Evolutionary conservation across 2,329 filamentous ascomycete species (phyloP), one percentile per base, ranked within the genome.

Genomic region (Chrysoporthe austroafricana): DNA sequence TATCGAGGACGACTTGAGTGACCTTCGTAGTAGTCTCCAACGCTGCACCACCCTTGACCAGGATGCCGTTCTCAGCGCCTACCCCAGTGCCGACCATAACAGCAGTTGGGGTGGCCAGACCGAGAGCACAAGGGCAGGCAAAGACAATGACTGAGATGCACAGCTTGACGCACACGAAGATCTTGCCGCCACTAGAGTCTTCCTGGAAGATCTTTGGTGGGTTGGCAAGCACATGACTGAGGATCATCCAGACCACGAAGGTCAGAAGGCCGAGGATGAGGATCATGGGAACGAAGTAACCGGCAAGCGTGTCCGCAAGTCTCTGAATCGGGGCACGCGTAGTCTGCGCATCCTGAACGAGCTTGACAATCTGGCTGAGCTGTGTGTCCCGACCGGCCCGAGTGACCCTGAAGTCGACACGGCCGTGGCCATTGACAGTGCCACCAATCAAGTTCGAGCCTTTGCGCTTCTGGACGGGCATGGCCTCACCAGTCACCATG

Each of bases 11-110:
- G 26, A 98, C 87, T 73, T 97, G 91, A 1, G 90, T 96, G 72
- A 98, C 87, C 78, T 93, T 95, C 9, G 94, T 98, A 0, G 94
- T 92, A 4, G 88, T 93, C 81, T 99, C 95, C 3, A 99, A 83
- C 42, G 94, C 94, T 52, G 93, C 94, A 66, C 96, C 96, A 65
- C 96, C 95, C 80, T 99, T 99, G 77, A 98, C 94, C n/a, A 99
- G 84, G 73, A 99, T 99, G 34, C 96, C 96, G 73, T 97, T 91
- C 79, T 97, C 92, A 2, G 96, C 96, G 62, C 96, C 96, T 43
- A 97, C 90, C 68, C 96, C 96, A n/a, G 96, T 98, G 56, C 96
- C 96, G 42, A 99, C 96, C 96, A 99, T 98, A 77, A 99, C 94
- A 2, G 96, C 96, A 0, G 96, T 99, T 2, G 96, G 96, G 1